Conservation (phyloP, 2,329 filamentous ascomycete species). For the Ilyonectria mors-panacis region DNA sequence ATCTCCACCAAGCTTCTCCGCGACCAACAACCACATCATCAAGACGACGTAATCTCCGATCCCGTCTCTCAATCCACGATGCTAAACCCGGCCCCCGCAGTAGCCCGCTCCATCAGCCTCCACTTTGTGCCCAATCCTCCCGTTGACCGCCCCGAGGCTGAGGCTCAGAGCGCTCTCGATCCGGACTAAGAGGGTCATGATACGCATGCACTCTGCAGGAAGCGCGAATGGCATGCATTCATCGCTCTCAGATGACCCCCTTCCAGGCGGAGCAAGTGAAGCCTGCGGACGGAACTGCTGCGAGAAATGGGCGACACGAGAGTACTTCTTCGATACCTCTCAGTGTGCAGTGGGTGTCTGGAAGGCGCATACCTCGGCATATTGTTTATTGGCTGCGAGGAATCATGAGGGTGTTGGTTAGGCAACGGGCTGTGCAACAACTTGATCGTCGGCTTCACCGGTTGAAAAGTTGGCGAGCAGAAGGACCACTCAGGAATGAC, state of each 20-base stretch:
- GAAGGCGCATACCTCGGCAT: slow-evolving; percentile 4
- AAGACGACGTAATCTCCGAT: slow-evolving; percentile 11
- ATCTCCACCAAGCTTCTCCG: background rate
- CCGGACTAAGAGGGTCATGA: background rate
- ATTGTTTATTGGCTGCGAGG: slow-evolving; percentile 14
- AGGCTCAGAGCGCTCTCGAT: slow-evolving; percentile 8
- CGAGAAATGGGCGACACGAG: slow-evolving; percentile 5
- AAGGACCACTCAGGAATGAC: slow-evolving; percentile 12
- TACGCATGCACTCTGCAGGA: slow-evolving; percentile 15
- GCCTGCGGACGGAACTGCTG: slow-evolving; percentile 18
- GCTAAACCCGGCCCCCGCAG: slow-evolving; percentile 8
- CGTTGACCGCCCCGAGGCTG: slow-evolving; percentile 11
- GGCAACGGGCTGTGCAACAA: slow-evolving; percentile 13
- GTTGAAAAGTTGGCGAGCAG: slow-evolving; percentile 8
- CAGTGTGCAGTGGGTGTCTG: background rate
- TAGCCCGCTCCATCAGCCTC: slow-evolving; percentile 15
- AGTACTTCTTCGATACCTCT: slow-evolving; percentile 23
- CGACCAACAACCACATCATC: slow-evolving; percentile 4
- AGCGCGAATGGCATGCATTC: slow-evolving; percentile 26
- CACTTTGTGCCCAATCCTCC: slow-evolving; percentile 27
- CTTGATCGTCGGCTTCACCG: slow-evolving; percentile 17
- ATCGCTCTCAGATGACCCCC: slow-evolving; percentile 12
- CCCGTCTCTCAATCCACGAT: slow-evolving; percentile 4
- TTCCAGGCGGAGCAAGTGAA: slow-evolving; percentile 14
- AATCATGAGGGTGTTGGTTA: slow-evolving; percentile 15